Evolutionary conservation across 2,329 filamentous ascomycete genomes (phyloP).

Genomic region (Nemania diffusa): DNA sequence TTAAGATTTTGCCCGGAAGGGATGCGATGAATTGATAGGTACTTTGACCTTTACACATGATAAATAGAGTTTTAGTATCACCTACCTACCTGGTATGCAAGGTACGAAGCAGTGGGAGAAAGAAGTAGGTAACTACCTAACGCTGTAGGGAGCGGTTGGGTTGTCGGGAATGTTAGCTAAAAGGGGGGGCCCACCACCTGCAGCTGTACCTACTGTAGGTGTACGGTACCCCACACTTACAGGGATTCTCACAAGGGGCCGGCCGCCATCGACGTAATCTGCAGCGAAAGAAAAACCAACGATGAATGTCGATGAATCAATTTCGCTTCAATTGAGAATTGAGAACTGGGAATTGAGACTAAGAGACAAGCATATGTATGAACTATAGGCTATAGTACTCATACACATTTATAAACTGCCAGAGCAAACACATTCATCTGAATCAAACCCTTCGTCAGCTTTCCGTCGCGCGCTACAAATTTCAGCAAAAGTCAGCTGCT

Average conservation of each 20-base stretch:
- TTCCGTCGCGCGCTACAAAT: not conserved
- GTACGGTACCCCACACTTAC: slow-evolving; percentile 9
- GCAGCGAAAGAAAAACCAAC: not conserved
- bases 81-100: no score
- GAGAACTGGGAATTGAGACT: no score
- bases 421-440: not conserved
- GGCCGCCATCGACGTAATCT: slow-evolving; percentile 32
- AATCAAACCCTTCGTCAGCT: not conserved
- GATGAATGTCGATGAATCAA: not conserved
- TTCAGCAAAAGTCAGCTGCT: not conserved
- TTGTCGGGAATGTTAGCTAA: not conserved
- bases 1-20: not conserved
- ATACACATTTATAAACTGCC: not conserved
- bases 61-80: no score
- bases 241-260: slow-evolving; percentile 7
- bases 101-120: no score
- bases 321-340: not conserved
- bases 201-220: not conserved
- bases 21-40: slow-evolving; percentile 13
- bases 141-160: not conserved
- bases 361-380: not conserved
- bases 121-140: not conserved
- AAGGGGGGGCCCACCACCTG: not conserved
- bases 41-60: no score
- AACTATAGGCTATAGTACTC: not conserved